Evolutionary conservation across 129 eudicot genomes (phyloP), one percentile per base, ranked within the genome.

Genomic region (Pulicaria dysenterica): DNA sequence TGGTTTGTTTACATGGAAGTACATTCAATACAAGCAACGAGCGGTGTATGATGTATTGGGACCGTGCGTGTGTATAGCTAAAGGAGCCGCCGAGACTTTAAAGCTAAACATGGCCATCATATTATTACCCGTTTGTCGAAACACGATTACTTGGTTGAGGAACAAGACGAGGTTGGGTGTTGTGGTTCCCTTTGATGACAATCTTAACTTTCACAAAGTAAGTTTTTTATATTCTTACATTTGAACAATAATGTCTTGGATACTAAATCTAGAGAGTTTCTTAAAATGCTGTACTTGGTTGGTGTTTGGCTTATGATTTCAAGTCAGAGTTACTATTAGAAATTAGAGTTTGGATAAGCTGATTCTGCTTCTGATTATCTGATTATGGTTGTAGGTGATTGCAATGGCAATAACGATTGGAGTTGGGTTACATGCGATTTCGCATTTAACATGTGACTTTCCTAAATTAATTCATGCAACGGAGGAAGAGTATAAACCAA

Each of bases 11-110:
- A 43, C 90, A 9, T 89, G 82, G 80, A 93, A 93, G 77, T 93
- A 77, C 36, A 36, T 85, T 4, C 92, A 92, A 45, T 89, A 89
- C 60, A 83, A 67, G 37, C 46, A 87, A 38, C 73, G 78, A 69
- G 89, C 77, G 2, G 96, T 67, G 2, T 92, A 69, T 49, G 73
- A 81, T 5, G 88, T 92, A 6, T 76, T 89, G 82, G 94, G 98
- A 4, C 73, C 74, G 15, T 92, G 98, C 73, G 89, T 92, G 41
- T 83, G 91, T 64, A 47, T 85, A 49, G 98, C 98, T 3, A 92
- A 92, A 75, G 98, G 98, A 8, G 98, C 95, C 3, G 98, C 96
- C 24, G 98, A 92, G 85, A 92, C 95, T 0, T 77, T 92, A 7
- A 92, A 92, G 83, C 56, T 92, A 48, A 92, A 92, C 80, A 92